Percentiles rank a stretch among this genome's conserved stretches.
phyloP scores from a whole-genome alignment of 2,329 filamentous ascomycete species.

The Triangularia setosa region DNA sequence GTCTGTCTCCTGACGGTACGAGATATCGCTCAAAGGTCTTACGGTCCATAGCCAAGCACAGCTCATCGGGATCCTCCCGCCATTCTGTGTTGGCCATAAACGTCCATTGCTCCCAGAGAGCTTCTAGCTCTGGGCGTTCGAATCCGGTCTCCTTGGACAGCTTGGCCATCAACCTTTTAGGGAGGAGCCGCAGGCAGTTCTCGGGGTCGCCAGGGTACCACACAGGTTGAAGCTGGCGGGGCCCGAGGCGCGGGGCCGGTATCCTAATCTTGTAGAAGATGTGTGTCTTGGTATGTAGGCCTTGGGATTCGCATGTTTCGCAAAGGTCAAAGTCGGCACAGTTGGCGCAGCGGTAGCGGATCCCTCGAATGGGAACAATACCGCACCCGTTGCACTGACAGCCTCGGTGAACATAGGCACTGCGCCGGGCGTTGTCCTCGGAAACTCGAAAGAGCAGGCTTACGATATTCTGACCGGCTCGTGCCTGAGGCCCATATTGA shows the following conservation, averaged over 20 bases:
- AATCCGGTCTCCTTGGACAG: conserved; percentile 70
- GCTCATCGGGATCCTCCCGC: conserved; percentile 71
- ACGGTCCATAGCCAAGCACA: conserved; percentile 82
- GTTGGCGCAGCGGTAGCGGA: conserved; percentile 91
- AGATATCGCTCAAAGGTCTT: conserved; percentile 90
- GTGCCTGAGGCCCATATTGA: conserved; percentile 42
- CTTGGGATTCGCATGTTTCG: conserved; percentile 81
- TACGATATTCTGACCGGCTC: conserved; percentile 73
- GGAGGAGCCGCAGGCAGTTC: conserved; percentile 63
- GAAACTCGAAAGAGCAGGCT: conserved; percentile 87
- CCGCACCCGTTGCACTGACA: conserved; percentile 90
- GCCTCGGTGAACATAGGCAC: conserved; percentile 87
- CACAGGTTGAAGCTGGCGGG: conserved; percentile 73
- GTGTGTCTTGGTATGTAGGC: conserved; percentile 80
- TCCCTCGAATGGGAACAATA: conserved; percentile 81
- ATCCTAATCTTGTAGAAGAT: conserved; percentile 95
- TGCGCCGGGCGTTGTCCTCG: conserved; percentile 83
- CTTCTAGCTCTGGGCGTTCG: conserved; percentile 84
- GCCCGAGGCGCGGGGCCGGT: conserved; percentile 78
- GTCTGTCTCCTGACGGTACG: conserved; percentile 76
- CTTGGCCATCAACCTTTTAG: conserved; percentile 61
- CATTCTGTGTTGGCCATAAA: conserved; percentile 87
- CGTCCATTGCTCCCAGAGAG: conserved; percentile 94
- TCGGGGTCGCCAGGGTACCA: conserved; percentile 88
- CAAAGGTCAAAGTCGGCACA: conserved; percentile 95